A percentile compares a stretch with the other conserved stretches of the same genome.
phyloP scores from a whole-genome alignment of 768 basidiomycete genomes.

The Amanita pallidorosea region DNA sequence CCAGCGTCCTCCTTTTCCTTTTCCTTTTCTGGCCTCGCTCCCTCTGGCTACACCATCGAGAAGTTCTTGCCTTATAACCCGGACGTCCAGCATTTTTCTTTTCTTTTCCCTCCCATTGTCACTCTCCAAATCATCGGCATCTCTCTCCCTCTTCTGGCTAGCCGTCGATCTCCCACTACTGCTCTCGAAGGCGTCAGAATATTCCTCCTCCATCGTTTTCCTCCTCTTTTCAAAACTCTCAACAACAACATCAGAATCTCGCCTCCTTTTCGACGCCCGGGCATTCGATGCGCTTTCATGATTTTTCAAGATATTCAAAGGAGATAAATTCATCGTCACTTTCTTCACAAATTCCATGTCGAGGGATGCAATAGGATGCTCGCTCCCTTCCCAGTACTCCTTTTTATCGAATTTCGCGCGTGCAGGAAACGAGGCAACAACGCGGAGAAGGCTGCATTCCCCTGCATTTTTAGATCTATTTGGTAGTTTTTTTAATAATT shows the following conservation, averaged over 20 bases:
- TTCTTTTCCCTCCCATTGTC: background rate
- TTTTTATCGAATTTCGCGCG: conserved; percentile 20
- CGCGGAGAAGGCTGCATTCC: conserved; percentile 28
- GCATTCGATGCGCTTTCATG: conserved; percentile 12
- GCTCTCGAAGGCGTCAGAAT: background rate
- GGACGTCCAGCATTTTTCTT: background rate
- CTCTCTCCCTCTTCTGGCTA: background rate
- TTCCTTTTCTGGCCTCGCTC: too few species aligned
- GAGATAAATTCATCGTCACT: conserved; percentile 24
- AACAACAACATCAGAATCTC: background rate
- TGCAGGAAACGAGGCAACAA: conserved; percentile 31
- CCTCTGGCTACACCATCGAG: background rate
- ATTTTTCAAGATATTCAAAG: conserved; percentile 22
- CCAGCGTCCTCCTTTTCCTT: too few species aligned
- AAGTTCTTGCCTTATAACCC: background rate
- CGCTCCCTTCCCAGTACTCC: conserved; percentile 1
- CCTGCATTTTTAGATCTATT: conserved; percentile 25
- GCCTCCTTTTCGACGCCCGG: conserved; percentile 8
- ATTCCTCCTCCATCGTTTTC: background rate
- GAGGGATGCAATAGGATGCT: conserved; percentile 29
- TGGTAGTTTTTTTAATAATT: conserved; percentile 19
- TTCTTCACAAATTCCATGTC: conserved; percentile 29
- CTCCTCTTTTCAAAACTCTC: background rate
- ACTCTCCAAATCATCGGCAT: background rate
- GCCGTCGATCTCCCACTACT: background rate